Base-by-base conservation (phyloP, 495 filamentous ascomycete species). In the Clohesyomyces aquaticus region DNA sequence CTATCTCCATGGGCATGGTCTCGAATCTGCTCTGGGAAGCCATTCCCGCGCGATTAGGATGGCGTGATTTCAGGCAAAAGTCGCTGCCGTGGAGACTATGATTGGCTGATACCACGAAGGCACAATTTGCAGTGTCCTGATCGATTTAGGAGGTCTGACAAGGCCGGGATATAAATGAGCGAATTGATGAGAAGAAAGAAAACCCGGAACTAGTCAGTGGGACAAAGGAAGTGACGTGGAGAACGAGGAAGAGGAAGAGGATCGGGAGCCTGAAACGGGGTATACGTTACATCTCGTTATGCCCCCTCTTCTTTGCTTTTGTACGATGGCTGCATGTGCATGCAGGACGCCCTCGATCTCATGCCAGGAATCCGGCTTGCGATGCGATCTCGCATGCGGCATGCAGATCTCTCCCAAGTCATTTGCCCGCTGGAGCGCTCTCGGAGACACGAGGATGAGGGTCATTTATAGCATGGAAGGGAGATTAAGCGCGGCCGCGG, bases 1-100 rank as follows among this genome's bases (percentile, higher is more conserved):
- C 11, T 19, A 65, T 25, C 43, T 65, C 61, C 29, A 23, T 1
- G 1, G 61, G 61, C 14, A 65, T 42, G 1, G 9, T 10, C 28
- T 65, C 53, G 12, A 65, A 42, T 12, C 27, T 50, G 46, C 29
- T 59, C 18, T 50, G 53, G 2, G 28, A 25, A 21, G 21, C 52
- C 43, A 50, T 58, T 55, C 12, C 10, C 26, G 3, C 3, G 26
- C 18, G 11, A 4, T 19, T 38, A 4, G 18, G 52, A 11, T 26
- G 52, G 16, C 16, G 26, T 38, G n/a, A 14, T 29, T 35, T 6
- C 32, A 38, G 32, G 32, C 32, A 38, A 14, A 38, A 38, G 6
- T 14, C 32, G 14, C 6, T 14, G 32, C n/a, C n/a, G n/a, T n/a
- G 32, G 32, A 38, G 32, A 14, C 6, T 38, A 38, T 38, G 14